These are phyloP conservation scores for Paecilomyces sp. DNA, from an alignment of 2,329 filamentous ascomycete species.

Conservation along the genomic window DNA sequence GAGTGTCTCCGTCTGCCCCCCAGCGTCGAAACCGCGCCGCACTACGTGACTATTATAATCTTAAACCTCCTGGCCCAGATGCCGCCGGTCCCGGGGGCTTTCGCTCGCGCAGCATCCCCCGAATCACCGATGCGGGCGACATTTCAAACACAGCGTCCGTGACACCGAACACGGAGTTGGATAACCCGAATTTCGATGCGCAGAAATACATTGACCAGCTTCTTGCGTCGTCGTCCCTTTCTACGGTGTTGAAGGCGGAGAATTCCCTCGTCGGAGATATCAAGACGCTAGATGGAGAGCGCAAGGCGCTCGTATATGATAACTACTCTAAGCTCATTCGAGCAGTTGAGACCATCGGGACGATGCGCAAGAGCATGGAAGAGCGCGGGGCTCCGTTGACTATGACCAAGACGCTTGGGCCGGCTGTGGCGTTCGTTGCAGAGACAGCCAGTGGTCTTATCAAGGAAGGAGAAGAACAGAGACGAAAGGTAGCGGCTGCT, in stretches of 20 bases:
- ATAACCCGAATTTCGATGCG: slow-evolving; percentile 64
- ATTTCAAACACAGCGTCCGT: slow-evolving; percentile 31
- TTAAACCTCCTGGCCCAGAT: slow-evolving; percentile 48
- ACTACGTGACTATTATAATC: slow-evolving; percentile 89
- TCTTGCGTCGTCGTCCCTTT: slow-evolving; percentile 32
- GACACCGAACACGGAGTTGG: slow-evolving; percentile 53
- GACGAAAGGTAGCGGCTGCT: slow-evolving; percentile 18
- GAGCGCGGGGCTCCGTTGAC: slow-evolving; percentile 37
- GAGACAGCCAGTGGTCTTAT: slow-evolving; percentile 36
- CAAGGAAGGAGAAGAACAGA: slow-evolving; percentile 31
- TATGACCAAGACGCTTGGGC: slow-evolving; percentile 37
- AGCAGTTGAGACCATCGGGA: slow-evolving; percentile 92
- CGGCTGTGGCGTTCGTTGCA: slow-evolving; percentile 37
- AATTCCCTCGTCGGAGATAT: slow-evolving; percentile 59
- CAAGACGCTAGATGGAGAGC: slow-evolving; percentile 83
- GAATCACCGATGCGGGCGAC: slow-evolving; percentile 32
- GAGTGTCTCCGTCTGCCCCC: slow-evolving; percentile 27
- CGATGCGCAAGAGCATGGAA: slow-evolving; percentile 47
- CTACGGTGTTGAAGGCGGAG: slow-evolving; percentile 38
- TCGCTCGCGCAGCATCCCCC: slow-evolving; percentile 30
- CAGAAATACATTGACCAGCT: slow-evolving; percentile 46
- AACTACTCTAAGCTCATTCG: slow-evolving; percentile 96
- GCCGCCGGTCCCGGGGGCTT: slow-evolving; percentile 13
- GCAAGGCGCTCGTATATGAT: slow-evolving; percentile 95
- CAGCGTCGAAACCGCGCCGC: slow-evolving; percentile 69